A percentile compares a stretch with the other conserved stretches of the same genome.
These are phyloP conservation scores for Talinum fruticosum DNA, from an alignment of 148 eudicot genomes.

Conservation along the genomic window DNA sequence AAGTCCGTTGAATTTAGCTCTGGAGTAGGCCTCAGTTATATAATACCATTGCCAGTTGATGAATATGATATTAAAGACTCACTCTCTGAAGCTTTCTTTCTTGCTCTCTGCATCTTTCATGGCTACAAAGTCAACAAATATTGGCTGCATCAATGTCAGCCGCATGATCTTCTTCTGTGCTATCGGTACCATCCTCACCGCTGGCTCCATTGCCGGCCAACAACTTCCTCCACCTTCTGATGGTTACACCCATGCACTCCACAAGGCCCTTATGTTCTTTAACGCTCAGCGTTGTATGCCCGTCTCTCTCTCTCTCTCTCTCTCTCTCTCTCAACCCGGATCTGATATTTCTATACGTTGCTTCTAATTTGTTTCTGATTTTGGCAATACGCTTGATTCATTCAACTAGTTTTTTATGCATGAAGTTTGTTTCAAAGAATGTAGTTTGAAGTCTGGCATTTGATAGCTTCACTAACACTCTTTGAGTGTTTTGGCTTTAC, in stretches of 20 bases:
- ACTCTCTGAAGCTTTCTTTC: neutral
- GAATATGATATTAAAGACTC: neutral
- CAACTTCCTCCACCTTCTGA: neutral
- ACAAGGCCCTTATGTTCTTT: neutral
- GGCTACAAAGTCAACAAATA: neutral
- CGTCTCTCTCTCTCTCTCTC: neutral
- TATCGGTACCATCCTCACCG: neutral
- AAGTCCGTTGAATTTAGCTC: neutral
- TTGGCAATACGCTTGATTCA: neutral
- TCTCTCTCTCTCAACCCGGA: neutral
- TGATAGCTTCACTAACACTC: neutral
- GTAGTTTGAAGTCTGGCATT: neutral
- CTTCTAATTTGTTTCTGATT: neutral
- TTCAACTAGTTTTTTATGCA: neutral
- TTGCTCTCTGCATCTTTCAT: neutral
- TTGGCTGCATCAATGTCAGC: neutral
- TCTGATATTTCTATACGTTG: neutral
- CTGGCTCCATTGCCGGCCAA: neutral
- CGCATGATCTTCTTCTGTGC: neutral
- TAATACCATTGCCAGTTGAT: neutral
- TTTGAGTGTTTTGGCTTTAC: neutral
- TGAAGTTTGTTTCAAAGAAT: neutral
- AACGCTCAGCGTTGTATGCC: neutral
- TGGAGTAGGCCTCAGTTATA: neutral
- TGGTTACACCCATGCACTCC: neutral